A percentile compares a stretch with the other conserved stretches of the same genome.
These are phyloP conservation scores for Luzula sylvatica DNA, from an alignment of 176 grass and related monocot species.

Conservation along the genomic window DNA sequence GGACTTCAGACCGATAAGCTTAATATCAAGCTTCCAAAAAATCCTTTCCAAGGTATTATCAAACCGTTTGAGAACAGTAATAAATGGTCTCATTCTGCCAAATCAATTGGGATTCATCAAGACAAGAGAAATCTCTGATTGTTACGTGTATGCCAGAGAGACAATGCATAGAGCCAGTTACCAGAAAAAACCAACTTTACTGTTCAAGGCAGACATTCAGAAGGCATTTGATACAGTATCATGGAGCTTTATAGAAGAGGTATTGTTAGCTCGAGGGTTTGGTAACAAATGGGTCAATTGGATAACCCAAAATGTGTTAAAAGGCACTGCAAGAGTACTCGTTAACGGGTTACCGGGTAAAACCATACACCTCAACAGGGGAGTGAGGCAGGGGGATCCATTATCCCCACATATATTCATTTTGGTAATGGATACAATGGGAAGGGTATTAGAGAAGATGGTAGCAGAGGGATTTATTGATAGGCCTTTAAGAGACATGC, in stretches of 20 bases:
- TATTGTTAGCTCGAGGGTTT: neutral
- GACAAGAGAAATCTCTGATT: neutral
- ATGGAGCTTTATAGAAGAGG: neutral
- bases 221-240: neutral
- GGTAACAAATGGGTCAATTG: too few species aligned
- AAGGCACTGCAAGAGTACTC: too few species aligned
- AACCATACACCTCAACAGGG: too few species aligned
- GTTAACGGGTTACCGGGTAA: too few species aligned
- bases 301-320: too few species aligned
- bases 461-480: too few species aligned
- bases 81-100: neutral
- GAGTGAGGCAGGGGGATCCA: neutral
- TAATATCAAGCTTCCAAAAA: neutral
- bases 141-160: neutral
- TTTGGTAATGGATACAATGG: too few species aligned
- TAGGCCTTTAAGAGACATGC: too few species aligned
- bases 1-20: neutral
- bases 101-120: neutral
- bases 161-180: neutral
- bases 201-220: neutral
- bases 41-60: neutral
- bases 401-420: neutral
- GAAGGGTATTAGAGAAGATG: too few species aligned
- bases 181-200: neutral
- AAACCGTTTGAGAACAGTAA: neutral